Percentiles rank a stretch among this genome's conserved stretches.
These are phyloP conservation scores for Xylariomycetidae sp. DNA, from an alignment of 2,329 filamentous ascomycete genomes.

Conservation along the genomic window DNA sequence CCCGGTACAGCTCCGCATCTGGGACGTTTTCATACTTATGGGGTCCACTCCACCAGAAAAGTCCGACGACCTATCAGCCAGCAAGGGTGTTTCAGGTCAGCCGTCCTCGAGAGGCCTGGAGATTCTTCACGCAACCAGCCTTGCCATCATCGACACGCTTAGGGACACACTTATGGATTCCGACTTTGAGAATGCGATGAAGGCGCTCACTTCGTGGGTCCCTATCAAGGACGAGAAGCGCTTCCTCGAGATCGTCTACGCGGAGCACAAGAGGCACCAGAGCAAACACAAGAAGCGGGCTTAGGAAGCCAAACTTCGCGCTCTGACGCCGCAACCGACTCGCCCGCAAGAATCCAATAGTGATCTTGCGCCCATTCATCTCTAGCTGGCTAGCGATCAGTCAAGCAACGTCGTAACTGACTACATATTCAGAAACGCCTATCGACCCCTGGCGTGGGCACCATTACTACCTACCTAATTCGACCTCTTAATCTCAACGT, in stretches of 20 bases:
- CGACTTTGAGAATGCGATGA: constrained; percentile 98
- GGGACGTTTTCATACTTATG: constrained; percentile 96
- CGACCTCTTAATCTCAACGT: constrained; percentile 8
- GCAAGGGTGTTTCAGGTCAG: constrained; percentile 24
- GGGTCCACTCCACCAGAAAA: constrained; percentile 62
- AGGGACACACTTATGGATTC: constrained; percentile 83
- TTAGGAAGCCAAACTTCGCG: constrained; percentile 20
- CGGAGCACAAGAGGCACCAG: constrained; percentile 73
- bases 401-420: not conserved
- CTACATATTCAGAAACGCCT: no score
- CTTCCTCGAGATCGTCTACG: constrained; percentile 82
- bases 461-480: not conserved
- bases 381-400: not conserved
- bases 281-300: constrained; percentile 38
- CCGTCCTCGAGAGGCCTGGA: constrained; percentile 64
- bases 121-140: constrained; percentile 82
- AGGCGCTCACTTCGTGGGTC: constrained; percentile 88
- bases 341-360: no score
- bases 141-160: constrained; percentile 86
- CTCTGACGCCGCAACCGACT: constrained; percentile 6
- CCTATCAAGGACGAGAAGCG: constrained; percentile 91
- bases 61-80: constrained; percentile 6
- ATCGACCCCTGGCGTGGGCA: not conserved
- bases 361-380: constrained; percentile 2
- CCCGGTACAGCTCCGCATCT: constrained; percentile 86